A percentile compares a stretch with the other conserved stretches of the same genome.
phyloP scores from a whole-genome alignment of 2,329 filamentous ascomycete genomes.

The Penicillium italicum region DNA sequence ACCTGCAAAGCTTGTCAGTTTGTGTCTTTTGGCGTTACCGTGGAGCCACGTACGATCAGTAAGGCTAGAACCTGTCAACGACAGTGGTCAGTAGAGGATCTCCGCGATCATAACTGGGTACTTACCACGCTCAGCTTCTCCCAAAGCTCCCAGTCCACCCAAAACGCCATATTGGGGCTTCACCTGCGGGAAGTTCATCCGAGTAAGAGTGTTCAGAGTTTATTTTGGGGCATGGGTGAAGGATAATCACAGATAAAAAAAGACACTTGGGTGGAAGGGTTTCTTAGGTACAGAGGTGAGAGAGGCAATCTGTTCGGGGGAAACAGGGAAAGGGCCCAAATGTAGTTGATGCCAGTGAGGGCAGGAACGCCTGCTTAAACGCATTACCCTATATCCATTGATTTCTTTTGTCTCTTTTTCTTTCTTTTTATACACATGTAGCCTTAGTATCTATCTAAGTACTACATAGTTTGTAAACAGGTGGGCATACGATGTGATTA shows the following conservation, averaged over 20 bases:
- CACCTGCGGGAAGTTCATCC: neutral
- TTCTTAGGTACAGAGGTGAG: neutral
- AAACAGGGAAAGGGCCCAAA: neutral
- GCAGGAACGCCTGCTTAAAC: neutral
- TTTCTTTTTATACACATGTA: neutral
- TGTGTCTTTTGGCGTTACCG: neutral
- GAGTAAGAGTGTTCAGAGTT: neutral
- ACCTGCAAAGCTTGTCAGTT: conserved; percentile 42
- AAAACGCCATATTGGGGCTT: conserved; percentile 50
- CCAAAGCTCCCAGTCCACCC: conserved; percentile 73
- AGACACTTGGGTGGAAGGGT: neutral
- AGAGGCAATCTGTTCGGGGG: too few relatives aligned
- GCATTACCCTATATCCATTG: neutral
- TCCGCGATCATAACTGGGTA: conserved; percentile 17
- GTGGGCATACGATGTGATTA: neutral
- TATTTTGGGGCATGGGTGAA: neutral
- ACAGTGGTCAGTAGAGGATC: conserved; percentile 13
- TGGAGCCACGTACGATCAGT: conserved; percentile 54
- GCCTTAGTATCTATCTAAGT: neutral
- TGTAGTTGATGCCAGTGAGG: neutral
- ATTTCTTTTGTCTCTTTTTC: neutral
- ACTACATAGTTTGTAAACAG: neutral
- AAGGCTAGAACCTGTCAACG: conserved; percentile 65
- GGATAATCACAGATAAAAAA: neutral
- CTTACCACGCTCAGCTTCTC: conserved; percentile 86